A percentile compares a stretch with the other conserved stretches of the same genome.
These are phyloP conservation scores for Poa pratensis DNA, from an alignment of 176 grass and related monocot species.

Conservation along the genomic window DNA sequence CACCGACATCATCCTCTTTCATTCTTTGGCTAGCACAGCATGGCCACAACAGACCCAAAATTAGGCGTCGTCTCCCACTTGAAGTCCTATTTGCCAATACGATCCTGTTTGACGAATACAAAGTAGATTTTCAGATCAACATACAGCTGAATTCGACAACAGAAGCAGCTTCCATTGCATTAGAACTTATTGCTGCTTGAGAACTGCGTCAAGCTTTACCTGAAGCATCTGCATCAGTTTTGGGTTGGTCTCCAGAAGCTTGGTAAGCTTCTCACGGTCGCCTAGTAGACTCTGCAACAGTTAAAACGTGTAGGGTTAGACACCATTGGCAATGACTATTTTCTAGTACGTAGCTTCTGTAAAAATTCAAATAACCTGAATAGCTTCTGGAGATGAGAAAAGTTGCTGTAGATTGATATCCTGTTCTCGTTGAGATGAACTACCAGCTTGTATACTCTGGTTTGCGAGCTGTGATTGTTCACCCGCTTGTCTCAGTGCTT, in stretches of 20 bases:
- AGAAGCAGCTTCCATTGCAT: not conserved
- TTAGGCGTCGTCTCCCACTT: not conserved
- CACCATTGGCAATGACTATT: constrained; percentile 16
- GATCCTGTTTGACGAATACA: constrained; percentile 55
- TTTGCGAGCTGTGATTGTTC: constrained; percentile 55
- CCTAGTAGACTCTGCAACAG: constrained; percentile 69
- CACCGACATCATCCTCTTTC: constrained; percentile 26
- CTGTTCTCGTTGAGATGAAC: constrained; percentile 47
- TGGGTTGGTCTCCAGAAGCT: constrained; percentile 87
- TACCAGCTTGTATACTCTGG: constrained; percentile 59
- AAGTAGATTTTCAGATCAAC: constrained; percentile 16
- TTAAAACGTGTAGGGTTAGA: constrained; percentile 6
- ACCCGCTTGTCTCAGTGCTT: constrained; percentile 43
- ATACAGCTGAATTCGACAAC: constrained; percentile 7
- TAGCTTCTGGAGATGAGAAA: constrained; percentile 94
- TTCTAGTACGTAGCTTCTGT: not conserved
- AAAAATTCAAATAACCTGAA: constrained; percentile 65
- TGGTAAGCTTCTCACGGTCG: constrained; percentile 89
- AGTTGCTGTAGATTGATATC: constrained; percentile 72
- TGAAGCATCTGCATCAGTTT: constrained; percentile 99
- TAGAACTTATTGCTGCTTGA: not conserved
- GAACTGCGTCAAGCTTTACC: constrained; percentile 48
- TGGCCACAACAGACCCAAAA: not conserved
- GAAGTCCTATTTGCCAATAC: constrained; percentile 43
- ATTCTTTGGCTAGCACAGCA: constrained; percentile 22